Evolutionary conservation across 768 basidiomycete genomes (phyloP).

Genomic region (Russula compacta): DNA sequence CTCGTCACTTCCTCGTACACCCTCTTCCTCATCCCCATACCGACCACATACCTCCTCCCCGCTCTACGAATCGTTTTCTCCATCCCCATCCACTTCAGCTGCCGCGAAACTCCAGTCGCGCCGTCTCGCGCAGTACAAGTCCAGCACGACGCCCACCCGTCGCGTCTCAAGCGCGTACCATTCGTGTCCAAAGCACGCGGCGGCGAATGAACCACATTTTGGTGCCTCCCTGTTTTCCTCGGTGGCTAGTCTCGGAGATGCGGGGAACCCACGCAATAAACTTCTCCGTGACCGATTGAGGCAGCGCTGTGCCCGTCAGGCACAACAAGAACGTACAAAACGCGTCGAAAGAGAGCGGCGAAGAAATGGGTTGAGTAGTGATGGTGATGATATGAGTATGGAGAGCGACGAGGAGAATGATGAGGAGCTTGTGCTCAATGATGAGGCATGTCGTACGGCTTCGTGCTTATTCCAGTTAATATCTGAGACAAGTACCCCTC

Average conservation of each 20-base stretch:
- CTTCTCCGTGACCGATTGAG: constrained; percentile 23
- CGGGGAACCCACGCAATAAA: constrained; percentile 12
- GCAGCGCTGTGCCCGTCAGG: constrained; percentile 21
- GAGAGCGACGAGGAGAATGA: constrained; percentile 16
- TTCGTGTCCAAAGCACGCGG: not conserved
- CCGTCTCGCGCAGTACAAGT: constrained; percentile 19
- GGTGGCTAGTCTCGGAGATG: not conserved
- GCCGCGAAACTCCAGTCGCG: constrained; percentile 13
- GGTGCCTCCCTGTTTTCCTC: not conserved
- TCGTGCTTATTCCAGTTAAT: not conserved
- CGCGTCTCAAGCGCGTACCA: constrained; percentile 12
- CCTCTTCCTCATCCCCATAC: constrained; percentile 9
- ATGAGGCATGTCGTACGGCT: constrained; percentile 20
- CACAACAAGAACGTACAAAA: constrained; percentile 18
- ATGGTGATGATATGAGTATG: constrained; percentile 21
- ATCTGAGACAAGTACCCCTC: not conserved
- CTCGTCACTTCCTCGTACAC: constrained; percentile 6
- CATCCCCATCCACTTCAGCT: constrained; percentile 5
- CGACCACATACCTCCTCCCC: constrained; percentile 17
- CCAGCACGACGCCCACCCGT: constrained; percentile 9
- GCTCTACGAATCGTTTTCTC: constrained; percentile 12
- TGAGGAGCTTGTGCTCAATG: constrained; percentile 19
- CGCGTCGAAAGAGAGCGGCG: constrained; percentile 13
- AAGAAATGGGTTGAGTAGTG: constrained; percentile 18
- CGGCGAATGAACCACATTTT: not conserved